Evolutionary conservation across 495 filamentous ascomycete genomes (phyloP), one percentile per base, ranked within the genome.

Genomic region (Neurospora sublineolata): DNA sequence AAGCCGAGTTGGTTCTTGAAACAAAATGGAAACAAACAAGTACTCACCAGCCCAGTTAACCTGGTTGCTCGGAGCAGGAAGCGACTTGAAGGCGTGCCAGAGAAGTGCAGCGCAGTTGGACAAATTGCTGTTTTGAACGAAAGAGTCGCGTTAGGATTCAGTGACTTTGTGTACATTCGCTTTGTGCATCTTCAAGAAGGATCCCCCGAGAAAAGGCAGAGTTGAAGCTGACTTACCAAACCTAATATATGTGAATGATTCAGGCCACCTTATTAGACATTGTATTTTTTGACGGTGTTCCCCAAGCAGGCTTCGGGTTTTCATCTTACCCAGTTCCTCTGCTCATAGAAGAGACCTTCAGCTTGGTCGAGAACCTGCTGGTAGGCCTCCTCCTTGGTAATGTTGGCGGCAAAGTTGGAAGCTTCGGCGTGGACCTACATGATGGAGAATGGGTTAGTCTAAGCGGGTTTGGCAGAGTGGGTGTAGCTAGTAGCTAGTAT

Each of bases 11-110:
- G n/a, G 44, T 12, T 52, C 44, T 20, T 20, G 69, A 70, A 27
- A 10, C 20, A 42, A 36, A 44, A 23, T 30, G 23, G 37, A 40
- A 36, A 20, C 33, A 16, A 9, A 60, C 12, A n/a, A 23, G 11
- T 14, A 76, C 84, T 74, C 69, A 87, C 93, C 94, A 70, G 91
- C 89, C 94, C 94, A 97, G 83, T 97, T 97, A 8, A 93, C 90
- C 41, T 87, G 81, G 38, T 82, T 86, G 67, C 88, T 91, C 20
- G 94, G 92, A 0, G 85, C 77, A n/a, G 92, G 89, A 68, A 97
- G 87, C 10, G 93, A 89, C 74, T 89, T 88, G 78, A 91, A 93
- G 44, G 89, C 90, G 82, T 97, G 92, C 90, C 91, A 95, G 75
- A 97, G 87, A 68, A 97, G 88, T 39, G 94, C 92, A 69, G 94